A percentile compares a stretch with the other conserved stretches of the same genome.
Conservation (phyloP, 2,329 filamentous ascomycete genomes). For the Lecanoromycetidae sp. region DNA sequence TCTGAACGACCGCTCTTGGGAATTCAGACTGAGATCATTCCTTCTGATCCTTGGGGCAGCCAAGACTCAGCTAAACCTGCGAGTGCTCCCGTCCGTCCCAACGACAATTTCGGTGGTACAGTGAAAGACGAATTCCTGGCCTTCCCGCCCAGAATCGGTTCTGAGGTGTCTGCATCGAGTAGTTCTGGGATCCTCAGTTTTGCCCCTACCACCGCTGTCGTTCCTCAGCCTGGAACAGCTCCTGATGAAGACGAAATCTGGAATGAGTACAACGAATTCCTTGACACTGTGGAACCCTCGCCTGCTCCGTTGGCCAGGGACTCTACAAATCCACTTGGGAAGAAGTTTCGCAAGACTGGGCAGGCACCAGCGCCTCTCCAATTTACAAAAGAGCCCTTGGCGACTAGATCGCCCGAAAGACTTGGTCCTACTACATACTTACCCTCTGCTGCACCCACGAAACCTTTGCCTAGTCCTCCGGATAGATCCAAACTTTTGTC, state of each 20-base stretch:
- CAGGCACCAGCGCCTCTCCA: constrained; percentile 15
- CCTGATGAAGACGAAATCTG: constrained; percentile 77
- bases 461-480: constrained; percentile 29
- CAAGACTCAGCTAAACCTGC: constrained; percentile 25
- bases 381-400: constrained; percentile 13
- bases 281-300: constrained; percentile 55
- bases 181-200: constrained; percentile 51
- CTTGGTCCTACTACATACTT: neutral
- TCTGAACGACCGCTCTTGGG: constrained; percentile 20
- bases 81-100: constrained; percentile 25
- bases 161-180: constrained; percentile 53
- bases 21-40: constrained; percentile 20
- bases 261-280: constrained; percentile 85
- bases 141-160: constrained; percentile 63
- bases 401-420: constrained; percentile 14
- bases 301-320: constrained; percentile 9
- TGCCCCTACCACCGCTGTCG: constrained; percentile 49
- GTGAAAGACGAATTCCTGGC: constrained; percentile 52
- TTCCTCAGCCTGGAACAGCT: constrained; percentile 50
- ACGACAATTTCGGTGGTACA: constrained; percentile 26
- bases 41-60: constrained; percentile 21
- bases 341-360: neutral
- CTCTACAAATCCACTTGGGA: constrained; percentile 3
- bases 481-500: constrained; percentile 41
- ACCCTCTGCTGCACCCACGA: constrained; percentile 7